phyloP scores from a whole-genome alignment of 306 rosid genomes.

The Canavalia ensiformis region DNA sequence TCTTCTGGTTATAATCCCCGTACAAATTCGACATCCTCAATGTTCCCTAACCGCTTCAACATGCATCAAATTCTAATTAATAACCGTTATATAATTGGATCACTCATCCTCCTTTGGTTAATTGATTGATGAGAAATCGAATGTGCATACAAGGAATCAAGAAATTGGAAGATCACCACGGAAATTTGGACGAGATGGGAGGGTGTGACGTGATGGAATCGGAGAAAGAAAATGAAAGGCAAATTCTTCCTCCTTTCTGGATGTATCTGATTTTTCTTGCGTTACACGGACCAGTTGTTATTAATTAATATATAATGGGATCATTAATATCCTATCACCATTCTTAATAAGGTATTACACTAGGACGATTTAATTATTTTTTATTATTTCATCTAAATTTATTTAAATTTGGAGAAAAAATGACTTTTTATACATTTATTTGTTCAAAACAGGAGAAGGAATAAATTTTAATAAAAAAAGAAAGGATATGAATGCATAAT shows the following conservation, averaged over 20 bases:
- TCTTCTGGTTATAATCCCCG: conserved; percentile 81
- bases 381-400: too few species aligned
- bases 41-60: conserved; percentile 5
- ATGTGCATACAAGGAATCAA: neutral
- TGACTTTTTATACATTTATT: too few species aligned
- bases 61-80: neutral
- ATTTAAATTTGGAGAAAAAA: too few species aligned
- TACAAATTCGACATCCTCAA: conserved; percentile 79
- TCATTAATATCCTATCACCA: too few species aligned
- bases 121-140: conserved; percentile 5
- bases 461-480: too few species aligned
- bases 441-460: too few species aligned
- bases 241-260: conserved; percentile 11
- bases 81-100: conserved; percentile 3
- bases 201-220: conserved; percentile 15
- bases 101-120: conserved; percentile 6
- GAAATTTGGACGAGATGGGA: neutral
- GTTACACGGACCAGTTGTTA: neutral
- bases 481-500: too few species aligned
- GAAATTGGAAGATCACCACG: neutral
- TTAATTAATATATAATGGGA: neutral
- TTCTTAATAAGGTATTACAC: too few species aligned
- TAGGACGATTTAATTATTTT: too few species aligned
- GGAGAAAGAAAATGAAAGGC: conserved; percentile 27
- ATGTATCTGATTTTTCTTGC: conserved; percentile 17